Evolutionary conservation across 306 rosid species (phyloP).

Genomic region (Cucurbita ficifolia): DNA sequence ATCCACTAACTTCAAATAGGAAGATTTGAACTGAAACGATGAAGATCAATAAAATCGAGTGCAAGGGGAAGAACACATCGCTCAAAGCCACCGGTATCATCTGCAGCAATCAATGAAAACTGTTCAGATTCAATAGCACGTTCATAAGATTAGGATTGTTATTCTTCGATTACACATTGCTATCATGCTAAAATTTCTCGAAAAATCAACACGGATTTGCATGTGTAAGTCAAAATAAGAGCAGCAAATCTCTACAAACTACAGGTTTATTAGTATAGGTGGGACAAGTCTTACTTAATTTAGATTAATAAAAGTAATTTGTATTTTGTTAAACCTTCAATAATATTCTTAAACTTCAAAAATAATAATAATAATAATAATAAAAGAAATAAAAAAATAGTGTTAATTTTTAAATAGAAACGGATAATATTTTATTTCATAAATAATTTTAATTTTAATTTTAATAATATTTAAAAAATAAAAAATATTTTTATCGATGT

Average conservation of each 20-base stretch:
- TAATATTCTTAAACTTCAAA: too few species aligned
- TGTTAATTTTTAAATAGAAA: too few species aligned
- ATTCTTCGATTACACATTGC: neutral
- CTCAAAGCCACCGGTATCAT: slow-evolving; percentile 94
- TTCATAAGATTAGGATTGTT: neutral
- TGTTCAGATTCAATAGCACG: neutral
- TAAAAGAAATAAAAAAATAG: too few species aligned
- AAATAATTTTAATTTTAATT: too few species aligned
- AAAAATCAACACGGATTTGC: neutral
- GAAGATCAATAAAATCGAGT: slow-evolving; percentile 62
- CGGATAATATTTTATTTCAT: too few species aligned
- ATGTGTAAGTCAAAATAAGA: neutral
- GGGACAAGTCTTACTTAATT: too few species aligned
- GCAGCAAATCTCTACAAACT: neutral
- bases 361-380: too few species aligned
- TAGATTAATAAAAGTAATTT: too few species aligned
- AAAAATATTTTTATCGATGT: too few species aligned
- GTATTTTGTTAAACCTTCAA: too few species aligned
- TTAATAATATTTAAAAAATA: too few species aligned
- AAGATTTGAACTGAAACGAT: slow-evolving; percentile 49
- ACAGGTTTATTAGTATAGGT: too few species aligned
- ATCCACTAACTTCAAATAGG: slow-evolving; percentile 41
- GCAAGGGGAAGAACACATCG: slow-evolving; percentile 78
- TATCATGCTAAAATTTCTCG: neutral
- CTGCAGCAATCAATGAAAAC: slow-evolving; percentile 22